phyloP scores from a whole-genome alignment of 2,329 filamentous ascomycete genomes.

The Ophiostoma australiae region DNA sequence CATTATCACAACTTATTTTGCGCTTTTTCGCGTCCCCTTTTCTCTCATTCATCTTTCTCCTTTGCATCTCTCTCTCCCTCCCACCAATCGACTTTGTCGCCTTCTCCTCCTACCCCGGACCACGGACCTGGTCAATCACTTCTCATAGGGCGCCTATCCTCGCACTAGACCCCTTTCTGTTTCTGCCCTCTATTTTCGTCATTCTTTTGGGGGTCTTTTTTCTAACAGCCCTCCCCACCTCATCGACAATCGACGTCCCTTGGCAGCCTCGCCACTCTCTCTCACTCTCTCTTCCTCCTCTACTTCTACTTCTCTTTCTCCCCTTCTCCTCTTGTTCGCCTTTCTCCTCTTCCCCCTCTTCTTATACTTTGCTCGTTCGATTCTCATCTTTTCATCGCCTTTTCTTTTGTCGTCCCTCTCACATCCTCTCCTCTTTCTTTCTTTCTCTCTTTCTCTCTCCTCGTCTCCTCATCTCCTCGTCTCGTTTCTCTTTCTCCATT shows the following conservation, averaged over 20 bases:
- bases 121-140: conserved; percentile 8
- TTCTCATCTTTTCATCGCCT: not conserved
- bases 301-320: not conserved
- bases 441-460: no score
- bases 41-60: not conserved
- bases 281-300: not conserved
- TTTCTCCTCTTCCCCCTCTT: not conserved
- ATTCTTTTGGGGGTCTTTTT: not conserved
- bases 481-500: not conserved
- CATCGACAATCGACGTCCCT: conserved; percentile 17
- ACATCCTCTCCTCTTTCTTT: not conserved
- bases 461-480: not conserved
- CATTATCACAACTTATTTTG: not conserved
- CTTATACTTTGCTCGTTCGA: not conserved
- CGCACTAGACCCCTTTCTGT: conserved; percentile 13
- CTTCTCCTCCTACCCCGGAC: conserved; percentile 13
- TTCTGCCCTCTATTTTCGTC: conserved; percentile 11
- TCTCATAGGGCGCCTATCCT: conserved; percentile 19
- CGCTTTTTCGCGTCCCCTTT: not conserved
- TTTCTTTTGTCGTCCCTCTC: not conserved
- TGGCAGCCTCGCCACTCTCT: conserved; percentile 21
- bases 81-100: not conserved
- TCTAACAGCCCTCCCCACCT: conserved; percentile 15
- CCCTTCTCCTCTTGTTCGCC: not conserved
- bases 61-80: not conserved